These are phyloP conservation scores for Spergularia marina DNA, from an alignment of 148 eudicot species.

Conservation along the genomic window DNA sequence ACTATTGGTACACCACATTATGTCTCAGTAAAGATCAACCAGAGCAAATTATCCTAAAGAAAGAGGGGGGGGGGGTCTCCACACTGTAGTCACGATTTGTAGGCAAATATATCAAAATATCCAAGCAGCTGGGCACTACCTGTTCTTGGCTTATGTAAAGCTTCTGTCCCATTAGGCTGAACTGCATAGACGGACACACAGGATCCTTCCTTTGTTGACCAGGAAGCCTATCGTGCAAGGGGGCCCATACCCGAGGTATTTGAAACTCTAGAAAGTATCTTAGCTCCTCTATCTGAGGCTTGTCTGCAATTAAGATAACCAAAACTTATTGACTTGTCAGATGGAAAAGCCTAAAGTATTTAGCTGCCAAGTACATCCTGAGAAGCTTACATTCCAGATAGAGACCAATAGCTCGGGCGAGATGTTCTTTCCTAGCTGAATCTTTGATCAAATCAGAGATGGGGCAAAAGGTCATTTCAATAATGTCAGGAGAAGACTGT, in stretches of 20 bases:
- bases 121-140: constrained; percentile 34
- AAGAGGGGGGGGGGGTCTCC: too few species aligned
- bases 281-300: constrained; percentile 91
- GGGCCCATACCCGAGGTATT: constrained; percentile 84
- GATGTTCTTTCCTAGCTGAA: constrained; percentile 58
- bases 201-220: constrained; percentile 87
- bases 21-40: too few species aligned
- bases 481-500: constrained; percentile 71
- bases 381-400: constrained; percentile 76
- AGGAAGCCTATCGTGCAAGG: constrained; percentile 60
- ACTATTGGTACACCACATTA: too few species aligned
- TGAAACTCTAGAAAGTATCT: constrained; percentile 90
- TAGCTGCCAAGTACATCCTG: not conserved
- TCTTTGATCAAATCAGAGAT: constrained; percentile 72
- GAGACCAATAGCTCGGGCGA: constrained; percentile 68
- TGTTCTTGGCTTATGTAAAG: constrained; percentile 91
- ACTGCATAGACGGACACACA: constrained; percentile 88
- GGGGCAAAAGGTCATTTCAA: constrained; percentile 77
- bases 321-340: not conserved
- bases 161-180: constrained; percentile 97
- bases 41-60: too few species aligned
- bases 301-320: constrained; percentile 51
- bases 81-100: too few species aligned
- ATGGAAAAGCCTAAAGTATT: not conserved
- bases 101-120: not conserved